Percentiles rank a stretch among this genome's conserved stretches.
These are phyloP conservation scores for Eucalyptus pumila DNA, from an alignment of 345 rosid genomes.

Conservation along the genomic window DNA sequence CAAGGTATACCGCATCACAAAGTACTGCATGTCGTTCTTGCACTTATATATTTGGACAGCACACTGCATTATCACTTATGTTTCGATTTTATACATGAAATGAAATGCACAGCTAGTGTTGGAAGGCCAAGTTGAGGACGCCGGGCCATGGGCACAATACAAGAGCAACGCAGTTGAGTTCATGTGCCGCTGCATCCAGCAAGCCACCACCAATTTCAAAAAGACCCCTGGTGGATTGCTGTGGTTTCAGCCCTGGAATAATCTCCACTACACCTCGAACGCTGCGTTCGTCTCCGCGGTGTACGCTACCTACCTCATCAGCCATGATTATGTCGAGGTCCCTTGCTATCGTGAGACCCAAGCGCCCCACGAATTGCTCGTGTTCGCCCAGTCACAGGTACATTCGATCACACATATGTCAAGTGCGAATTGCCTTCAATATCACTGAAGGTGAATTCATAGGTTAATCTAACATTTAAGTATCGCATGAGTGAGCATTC, in stretches of 20 bases:
- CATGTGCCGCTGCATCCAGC: conserved; percentile 32
- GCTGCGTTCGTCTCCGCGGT: conserved; percentile 11
- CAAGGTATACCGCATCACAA: not conserved
- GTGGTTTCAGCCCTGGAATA: conserved; percentile 14
- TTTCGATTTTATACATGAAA: not conserved
- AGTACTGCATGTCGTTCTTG: not conserved
- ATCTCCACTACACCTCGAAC: conserved; percentile 11
- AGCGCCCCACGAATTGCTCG: conserved; percentile 5
- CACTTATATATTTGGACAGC: not conserved
- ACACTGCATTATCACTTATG: not conserved
- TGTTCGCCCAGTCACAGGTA: conserved; percentile 23
- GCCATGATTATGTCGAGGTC: conserved; percentile 1
- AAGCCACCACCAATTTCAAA: conserved; percentile 14
- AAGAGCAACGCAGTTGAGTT: conserved; percentile 33
- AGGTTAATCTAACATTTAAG: not conserved
- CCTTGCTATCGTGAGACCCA: conserved; percentile 17
- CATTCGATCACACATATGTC: not conserved
- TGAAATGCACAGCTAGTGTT: conserved; percentile 2
- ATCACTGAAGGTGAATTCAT: not conserved
- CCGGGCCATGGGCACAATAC: conserved; percentile 5
- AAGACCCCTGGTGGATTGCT: conserved; percentile 19
- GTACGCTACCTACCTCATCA: conserved; percentile 5
- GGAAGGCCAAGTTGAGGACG: not conserved
- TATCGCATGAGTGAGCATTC: not conserved
- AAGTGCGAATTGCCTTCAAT: not conserved